Evolutionary conservation across 805 yeast species (phyloP).

Genomic region (Kodamaea restingae): DNA sequence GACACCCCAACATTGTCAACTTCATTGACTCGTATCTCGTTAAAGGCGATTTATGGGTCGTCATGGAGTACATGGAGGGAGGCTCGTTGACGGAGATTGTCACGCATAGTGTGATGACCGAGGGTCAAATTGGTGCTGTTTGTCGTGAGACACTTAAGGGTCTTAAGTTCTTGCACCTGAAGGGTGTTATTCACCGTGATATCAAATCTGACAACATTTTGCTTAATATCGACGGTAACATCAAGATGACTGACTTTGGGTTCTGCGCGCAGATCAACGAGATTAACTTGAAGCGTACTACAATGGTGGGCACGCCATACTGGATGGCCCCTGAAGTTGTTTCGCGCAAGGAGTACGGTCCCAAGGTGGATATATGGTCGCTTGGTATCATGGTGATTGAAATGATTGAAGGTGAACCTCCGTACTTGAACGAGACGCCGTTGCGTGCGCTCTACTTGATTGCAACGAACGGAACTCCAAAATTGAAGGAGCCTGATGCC

Average conservation of each 20-base stretch:
- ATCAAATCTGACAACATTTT: conserved; percentile 93
- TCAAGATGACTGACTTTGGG: conserved; percentile 92
- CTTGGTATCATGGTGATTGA: conserved; percentile 97
- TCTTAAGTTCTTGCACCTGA: conserved; percentile 78
- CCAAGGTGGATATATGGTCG: conserved; percentile 97
- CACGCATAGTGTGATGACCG: conserved; percentile 83
- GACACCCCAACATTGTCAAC: conserved; percentile 89
- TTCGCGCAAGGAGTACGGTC: conserved; percentile 89
- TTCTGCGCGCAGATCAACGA: conserved; percentile 87
- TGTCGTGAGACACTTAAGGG: conserved; percentile 89
- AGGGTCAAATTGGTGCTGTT: conserved; percentile 92
- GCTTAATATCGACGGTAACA: conserved; percentile 77
- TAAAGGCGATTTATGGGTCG: conserved; percentile 86
- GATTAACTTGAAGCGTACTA: conserved; percentile 79
- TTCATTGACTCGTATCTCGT: conserved; percentile 76
- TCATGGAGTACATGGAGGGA: conserved; percentile 99
- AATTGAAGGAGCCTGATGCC: conserved; percentile 81
- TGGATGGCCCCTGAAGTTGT: conserved; percentile 99
- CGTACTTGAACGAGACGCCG: conserved; percentile 94
- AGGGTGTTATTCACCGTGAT: conserved; percentile 93
- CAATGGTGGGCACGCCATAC: conserved; percentile 99
- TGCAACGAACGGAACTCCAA: conserved; percentile 96
- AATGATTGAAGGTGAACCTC: conserved; percentile 99
- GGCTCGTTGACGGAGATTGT: conserved; percentile 95
- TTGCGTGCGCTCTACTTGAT: conserved; percentile 88